These are phyloP conservation scores for Melaleuca alternifolia DNA, from an alignment of 345 rosid species.

Conservation along the genomic window DNA sequence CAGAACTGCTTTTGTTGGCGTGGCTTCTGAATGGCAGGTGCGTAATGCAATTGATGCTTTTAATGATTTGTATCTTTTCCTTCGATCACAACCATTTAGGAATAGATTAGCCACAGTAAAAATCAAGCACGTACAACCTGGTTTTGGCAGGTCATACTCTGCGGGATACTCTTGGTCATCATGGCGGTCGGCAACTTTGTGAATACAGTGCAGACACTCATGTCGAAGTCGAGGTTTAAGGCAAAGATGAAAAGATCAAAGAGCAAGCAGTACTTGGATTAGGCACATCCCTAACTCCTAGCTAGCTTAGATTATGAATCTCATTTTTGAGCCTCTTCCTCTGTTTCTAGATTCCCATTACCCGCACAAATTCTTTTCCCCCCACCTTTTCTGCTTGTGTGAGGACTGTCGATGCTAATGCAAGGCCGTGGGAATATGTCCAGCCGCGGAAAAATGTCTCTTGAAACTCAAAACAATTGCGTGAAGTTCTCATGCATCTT, in stretches of 20 bases:
- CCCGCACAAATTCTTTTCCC: neutral
- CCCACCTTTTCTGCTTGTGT: neutral
- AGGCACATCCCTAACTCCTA: slow-evolving; percentile 9
- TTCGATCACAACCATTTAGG: neutral
- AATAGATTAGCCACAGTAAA: neutral
- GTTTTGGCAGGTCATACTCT: slow-evolving; percentile 61
- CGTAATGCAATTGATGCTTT: neutral
- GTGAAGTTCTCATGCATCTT: neutral
- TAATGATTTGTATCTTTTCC: neutral
- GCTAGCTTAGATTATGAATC: slow-evolving; percentile 4
- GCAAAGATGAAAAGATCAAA: slow-evolving; percentile 92
- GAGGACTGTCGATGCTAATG: neutral
- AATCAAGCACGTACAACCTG: neutral
- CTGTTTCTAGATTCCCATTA: neutral
- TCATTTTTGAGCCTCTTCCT: slow-evolving; percentile 8
- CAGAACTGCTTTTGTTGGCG: slow-evolving; percentile 61
- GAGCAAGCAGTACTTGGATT: slow-evolving; percentile 64
- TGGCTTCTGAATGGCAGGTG: slow-evolving; percentile 94
- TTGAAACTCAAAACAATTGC: neutral
- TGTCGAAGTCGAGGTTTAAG: slow-evolving; percentile 83
- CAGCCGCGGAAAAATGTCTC: neutral
- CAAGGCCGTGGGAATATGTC: neutral
- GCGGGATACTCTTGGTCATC: slow-evolving; percentile 72
- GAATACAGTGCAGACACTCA: slow-evolving; percentile 72
- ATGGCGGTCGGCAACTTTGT: slow-evolving; percentile 94